Conservation (phyloP, 2,329 filamentous ascomycete species). For the Dichotomopilus funicola region DNA sequence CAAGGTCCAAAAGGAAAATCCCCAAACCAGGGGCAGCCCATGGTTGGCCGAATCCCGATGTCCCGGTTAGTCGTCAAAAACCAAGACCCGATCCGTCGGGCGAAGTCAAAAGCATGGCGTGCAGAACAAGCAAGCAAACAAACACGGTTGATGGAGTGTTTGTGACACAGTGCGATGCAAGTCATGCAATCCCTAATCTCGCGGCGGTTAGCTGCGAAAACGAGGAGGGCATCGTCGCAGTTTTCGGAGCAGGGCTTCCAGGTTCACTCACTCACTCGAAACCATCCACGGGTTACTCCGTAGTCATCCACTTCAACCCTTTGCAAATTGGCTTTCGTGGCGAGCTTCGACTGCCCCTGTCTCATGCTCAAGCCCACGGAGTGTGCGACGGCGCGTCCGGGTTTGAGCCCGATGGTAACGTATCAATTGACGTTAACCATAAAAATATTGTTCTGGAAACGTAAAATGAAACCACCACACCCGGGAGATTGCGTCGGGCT, state of each 20-base stretch:
- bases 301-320: conserved; percentile 14
- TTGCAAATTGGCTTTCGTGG: conserved; percentile 11
- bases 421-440: no score
- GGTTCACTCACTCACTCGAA: neutral
- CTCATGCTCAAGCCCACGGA: neutral
- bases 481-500: no score
- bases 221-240: neutral
- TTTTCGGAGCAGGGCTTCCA: neutral
- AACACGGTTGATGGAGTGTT: neutral
- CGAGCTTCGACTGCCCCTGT: no score
- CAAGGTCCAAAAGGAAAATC: no score
- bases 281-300: neutral
- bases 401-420: neutral
- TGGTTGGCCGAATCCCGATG: no score
- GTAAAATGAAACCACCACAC: no score
- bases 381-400: neutral
- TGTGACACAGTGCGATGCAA: conserved; percentile 6
- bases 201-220: conserved; percentile 7
- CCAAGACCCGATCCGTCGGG: no score
- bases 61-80: no score
- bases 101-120: no score
- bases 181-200: conserved; percentile 13
- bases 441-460: no score
- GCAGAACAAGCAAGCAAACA: neutral
- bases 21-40: no score